Evolutionary conservation across 352 stramenopile species (phyloP), one percentile per base, ranked within the genome.

Genomic region (Pythium periplocum): DNA sequence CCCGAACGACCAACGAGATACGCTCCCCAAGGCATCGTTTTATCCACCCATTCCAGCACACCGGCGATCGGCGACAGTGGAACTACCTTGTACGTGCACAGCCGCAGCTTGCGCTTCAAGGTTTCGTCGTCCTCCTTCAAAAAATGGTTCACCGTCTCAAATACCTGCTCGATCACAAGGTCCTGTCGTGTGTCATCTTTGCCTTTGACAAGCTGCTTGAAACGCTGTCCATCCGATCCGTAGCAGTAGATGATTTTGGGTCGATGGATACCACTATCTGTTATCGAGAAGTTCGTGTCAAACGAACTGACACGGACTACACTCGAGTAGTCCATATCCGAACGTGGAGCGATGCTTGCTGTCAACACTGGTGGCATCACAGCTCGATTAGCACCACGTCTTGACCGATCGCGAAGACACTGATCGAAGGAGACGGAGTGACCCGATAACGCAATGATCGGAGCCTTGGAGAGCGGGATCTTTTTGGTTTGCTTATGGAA

Each of bases 21-120:
- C 2, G 93, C 81, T 0, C 91, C 91, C 70, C 98, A 98, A 3
- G 96, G 84, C 31, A 95, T 82, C 1, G 97, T 99, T 59, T 98
- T 88, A 48, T 98, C 82, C 6, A 99, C 96, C 95, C 95, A 99
- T 69, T 99, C 97, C 4, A 99, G 72, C 47, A 99, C 94, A 34
- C 98, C 98, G 50, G 86, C 90, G 26, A 92, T 86, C 4, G 95
- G 95, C 9, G 81, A 93, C 4, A 95, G 56, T 41, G 85, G 85
- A 7, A 93, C 79, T 32, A 99, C 95, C 54, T 96, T 97, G 74
- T 99, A 99, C 12, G 97, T 99, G 7, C 95, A 83, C 11, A 99
- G 68, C 3, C 75, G 72, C 26, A 98, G 69, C 10, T 89, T 83
- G 3, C 86, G 73, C 45, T 83, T 70, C 1, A 71, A 59, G 39